Evolutionary conservation across 129 eudicot genomes (phyloP).

Genomic region (Saussurea involucrata): DNA sequence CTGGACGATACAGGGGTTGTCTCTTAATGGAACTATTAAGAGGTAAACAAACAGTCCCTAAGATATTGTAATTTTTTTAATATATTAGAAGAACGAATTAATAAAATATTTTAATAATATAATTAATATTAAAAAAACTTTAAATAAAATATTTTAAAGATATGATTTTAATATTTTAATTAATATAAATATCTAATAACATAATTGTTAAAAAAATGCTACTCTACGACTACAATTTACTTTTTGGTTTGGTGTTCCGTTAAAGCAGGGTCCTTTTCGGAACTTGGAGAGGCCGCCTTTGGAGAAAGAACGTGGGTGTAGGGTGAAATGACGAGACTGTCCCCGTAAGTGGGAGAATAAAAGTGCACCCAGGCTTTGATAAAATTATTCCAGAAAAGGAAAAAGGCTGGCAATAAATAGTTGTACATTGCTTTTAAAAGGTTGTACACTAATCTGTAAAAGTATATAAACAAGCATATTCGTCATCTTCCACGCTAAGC

Average conservation of each 20-base stretch:
- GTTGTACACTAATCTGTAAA: conserved; percentile 30
- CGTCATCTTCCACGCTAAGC: conserved; percentile 31
- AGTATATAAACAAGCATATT: conserved; percentile 28
- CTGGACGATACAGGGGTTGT: no score
- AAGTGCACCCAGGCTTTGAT: background rate
- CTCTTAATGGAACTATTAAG: no score
- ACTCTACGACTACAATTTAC: no score
- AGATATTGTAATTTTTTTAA: no score
- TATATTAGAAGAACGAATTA: no score
- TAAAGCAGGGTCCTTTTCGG: conserved; percentile 31
- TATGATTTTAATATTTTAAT: no score
- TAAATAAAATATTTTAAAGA: no score
- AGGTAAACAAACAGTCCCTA: no score
- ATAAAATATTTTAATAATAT: no score
- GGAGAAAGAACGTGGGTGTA: conserved; percentile 49
- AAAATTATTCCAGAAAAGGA: background rate
- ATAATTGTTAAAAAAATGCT: no score
- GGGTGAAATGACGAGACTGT: conserved; percentile 31
- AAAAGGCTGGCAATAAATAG: background rate
- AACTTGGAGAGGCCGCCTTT: conserved; percentile 40
- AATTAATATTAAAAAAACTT: no score
- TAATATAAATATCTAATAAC: no score
- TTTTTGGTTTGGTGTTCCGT: background rate
- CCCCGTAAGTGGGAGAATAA: conserved; percentile 21
- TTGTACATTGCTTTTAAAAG: conserved; percentile 23